These are phyloP conservation scores for Lactarius indigo DNA, from an alignment of 768 basidiomycete species.

Conservation along the genomic window DNA sequence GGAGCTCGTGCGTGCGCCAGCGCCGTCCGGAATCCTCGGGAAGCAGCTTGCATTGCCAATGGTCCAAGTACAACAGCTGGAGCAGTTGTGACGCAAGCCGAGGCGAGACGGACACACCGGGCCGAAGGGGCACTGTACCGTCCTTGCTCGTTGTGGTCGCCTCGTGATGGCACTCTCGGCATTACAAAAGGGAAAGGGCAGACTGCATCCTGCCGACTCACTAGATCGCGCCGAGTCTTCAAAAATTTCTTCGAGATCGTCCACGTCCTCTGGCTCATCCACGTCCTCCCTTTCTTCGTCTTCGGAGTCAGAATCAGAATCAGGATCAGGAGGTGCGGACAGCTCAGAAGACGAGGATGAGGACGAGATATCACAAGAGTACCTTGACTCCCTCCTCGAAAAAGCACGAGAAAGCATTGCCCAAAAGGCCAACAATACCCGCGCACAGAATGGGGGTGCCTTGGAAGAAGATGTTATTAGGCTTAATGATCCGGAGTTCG, in stretches of 20 bases:
- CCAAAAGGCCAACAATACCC: slow-evolving; percentile 21
- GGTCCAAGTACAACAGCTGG: neutral
- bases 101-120: neutral
- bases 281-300: slow-evolving; percentile 17
- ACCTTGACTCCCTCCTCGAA: slow-evolving; percentile 59
- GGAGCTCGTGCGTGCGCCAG: neutral
- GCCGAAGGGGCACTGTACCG: neutral
- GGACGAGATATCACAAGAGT: slow-evolving; percentile 52
- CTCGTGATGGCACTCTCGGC: slow-evolving; percentile 20
- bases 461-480: slow-evolving; percentile 55
- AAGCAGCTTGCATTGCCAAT: slow-evolving; percentile 18
- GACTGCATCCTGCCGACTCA: slow-evolving; percentile 26
- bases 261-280: slow-evolving; percentile 12
- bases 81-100: neutral
- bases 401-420: slow-evolving; percentile 51
- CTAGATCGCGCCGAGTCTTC: neutral
- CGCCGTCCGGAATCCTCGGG: slow-evolving; percentile 12
- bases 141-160: neutral
- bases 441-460: slow-evolving; percentile 7
- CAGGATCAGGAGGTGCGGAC: slow-evolving; percentile 28
- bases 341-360: slow-evolving; percentile 36
- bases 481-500: slow-evolving; percentile 35
- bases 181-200: slow-evolving; percentile 45
- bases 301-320: slow-evolving; percentile 35
- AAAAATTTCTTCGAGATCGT: slow-evolving; percentile 24